phyloP scores from a whole-genome alignment of 2,329 filamentous ascomycete species.

The Phyllosticta citribraziliensis region DNA sequence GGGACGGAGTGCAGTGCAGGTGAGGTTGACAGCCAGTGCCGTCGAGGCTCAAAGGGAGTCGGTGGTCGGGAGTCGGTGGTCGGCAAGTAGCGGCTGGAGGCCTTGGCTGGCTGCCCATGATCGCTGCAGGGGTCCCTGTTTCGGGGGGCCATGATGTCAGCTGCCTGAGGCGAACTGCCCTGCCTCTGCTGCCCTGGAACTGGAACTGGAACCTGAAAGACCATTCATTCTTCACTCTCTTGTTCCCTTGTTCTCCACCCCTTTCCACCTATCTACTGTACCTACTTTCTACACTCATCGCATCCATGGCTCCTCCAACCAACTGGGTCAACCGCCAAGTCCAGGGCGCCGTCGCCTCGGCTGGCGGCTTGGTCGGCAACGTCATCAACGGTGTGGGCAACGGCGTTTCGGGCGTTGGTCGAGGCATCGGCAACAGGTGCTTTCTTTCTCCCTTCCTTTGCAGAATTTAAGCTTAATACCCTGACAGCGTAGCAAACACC shows the following conservation, averaged over 20 bases:
- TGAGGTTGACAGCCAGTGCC: neutral
- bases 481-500: conserved; percentile 32
- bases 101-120: neutral
- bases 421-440: conserved; percentile 33
- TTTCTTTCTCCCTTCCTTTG: conserved; percentile 12
- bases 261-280: neutral
- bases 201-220: too few relatives aligned
- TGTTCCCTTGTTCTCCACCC: neutral
- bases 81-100: neutral
- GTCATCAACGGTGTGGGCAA: conserved; percentile 35
- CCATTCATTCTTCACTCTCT: too few relatives aligned
- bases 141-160: neutral
- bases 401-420: conserved; percentile 37
- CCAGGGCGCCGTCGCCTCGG: conserved; percentile 32
- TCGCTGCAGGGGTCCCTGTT: conserved; percentile 1
- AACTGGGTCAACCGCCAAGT: conserved; percentile 39
- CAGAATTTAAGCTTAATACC: neutral
- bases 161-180: neutral
- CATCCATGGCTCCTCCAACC: conserved; percentile 20
- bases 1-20: neutral
- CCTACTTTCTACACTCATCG: too few relatives aligned
- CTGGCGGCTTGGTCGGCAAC: conserved; percentile 35
- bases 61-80: too few relatives aligned
- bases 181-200: too few relatives aligned
- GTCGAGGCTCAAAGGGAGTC: neutral